Percentiles rank a stretch among this genome's conserved stretches.
phyloP scores from a whole-genome alignment of 805 yeast species.

The Candida berthetii region DNA sequence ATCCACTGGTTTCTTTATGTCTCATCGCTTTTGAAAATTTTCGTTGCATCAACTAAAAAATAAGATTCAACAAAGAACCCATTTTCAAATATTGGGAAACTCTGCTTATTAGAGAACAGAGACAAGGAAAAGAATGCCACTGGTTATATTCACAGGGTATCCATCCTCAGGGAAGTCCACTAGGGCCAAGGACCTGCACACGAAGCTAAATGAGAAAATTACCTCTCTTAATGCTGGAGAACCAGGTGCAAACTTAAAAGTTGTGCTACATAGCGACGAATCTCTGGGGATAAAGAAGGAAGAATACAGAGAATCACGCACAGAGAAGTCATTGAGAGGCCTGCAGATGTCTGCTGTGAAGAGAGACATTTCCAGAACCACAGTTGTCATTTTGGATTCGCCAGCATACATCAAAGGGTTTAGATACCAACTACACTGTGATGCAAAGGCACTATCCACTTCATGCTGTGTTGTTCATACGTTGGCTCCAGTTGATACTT shows the following conservation, averaged over 20 bases:
- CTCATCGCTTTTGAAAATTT: background rate
- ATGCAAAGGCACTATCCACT: conserved; percentile 78
- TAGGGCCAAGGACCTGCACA: conserved; percentile 53
- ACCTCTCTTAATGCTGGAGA: conserved; percentile 30
- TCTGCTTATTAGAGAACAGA: no score
- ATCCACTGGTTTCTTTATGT: background rate
- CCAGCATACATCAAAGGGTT: conserved; percentile 91
- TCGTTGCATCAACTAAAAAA: background rate
- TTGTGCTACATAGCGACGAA: conserved; percentile 74
- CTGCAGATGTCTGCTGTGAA: conserved; percentile 85
- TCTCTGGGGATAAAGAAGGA: conserved; percentile 63
- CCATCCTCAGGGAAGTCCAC: conserved; percentile 84
- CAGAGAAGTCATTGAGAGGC: conserved; percentile 80
- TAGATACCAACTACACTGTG: conserved; percentile 90
- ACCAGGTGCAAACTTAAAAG: conserved; percentile 50
- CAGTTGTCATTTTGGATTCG: conserved; percentile 80
- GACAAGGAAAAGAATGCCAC: conserved; percentile 54
- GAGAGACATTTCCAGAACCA: conserved; percentile 61
- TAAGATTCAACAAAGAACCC: background rate
- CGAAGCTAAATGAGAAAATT: conserved; percentile 40
- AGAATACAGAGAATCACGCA: conserved; percentile 62
- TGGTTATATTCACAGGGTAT: conserved; percentile 74
- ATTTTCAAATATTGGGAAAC: no score
- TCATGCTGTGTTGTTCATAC: conserved; percentile 81
- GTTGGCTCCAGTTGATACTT: conserved; percentile 56